Evolutionary conservation across 257 asterid genomes (phyloP).

Genomic region (Nicotiana tomentosiformis): DNA sequence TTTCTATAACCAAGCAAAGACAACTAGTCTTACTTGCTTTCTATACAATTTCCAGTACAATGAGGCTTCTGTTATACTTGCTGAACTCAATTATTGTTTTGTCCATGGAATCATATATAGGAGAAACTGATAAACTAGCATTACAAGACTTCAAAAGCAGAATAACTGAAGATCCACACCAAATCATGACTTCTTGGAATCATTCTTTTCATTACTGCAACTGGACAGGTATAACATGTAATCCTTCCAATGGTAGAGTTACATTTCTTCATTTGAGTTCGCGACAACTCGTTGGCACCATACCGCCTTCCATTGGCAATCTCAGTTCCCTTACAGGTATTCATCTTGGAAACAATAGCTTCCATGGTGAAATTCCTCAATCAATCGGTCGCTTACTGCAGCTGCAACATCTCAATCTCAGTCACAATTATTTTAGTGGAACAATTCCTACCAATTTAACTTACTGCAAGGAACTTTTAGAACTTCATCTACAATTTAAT

Average conservation of each 20-base stretch:
- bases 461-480: constrained; percentile 18
- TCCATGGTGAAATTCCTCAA: constrained; percentile 19
- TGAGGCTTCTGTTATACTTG: neutral
- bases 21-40: neutral
- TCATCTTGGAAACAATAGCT: constrained; percentile 14
- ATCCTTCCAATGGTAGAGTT: constrained; percentile 3
- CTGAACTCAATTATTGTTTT: neutral
- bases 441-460: constrained; percentile 14
- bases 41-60: neutral
- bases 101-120: neutral
- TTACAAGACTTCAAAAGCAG: neutral
- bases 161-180: neutral
- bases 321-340: constrained; percentile 10
- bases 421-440: constrained; percentile 15
- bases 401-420: constrained; percentile 12
- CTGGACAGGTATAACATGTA: constrained; percentile 24
- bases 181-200: constrained; percentile 4
- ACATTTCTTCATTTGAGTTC: constrained; percentile 6
- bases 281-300: constrained; percentile 6
- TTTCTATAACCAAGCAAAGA: neutral
- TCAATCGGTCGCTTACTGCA: constrained; percentile 14
- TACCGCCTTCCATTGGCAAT: constrained; percentile 17
- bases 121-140: neutral
- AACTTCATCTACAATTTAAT: constrained; percentile 9
- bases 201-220: constrained; percentile 13